Evolutionary conservation across 441 rosid genomes (phyloP), one percentile per base, ranked within the genome.

Genomic region (Brassica hybrid): DNA sequence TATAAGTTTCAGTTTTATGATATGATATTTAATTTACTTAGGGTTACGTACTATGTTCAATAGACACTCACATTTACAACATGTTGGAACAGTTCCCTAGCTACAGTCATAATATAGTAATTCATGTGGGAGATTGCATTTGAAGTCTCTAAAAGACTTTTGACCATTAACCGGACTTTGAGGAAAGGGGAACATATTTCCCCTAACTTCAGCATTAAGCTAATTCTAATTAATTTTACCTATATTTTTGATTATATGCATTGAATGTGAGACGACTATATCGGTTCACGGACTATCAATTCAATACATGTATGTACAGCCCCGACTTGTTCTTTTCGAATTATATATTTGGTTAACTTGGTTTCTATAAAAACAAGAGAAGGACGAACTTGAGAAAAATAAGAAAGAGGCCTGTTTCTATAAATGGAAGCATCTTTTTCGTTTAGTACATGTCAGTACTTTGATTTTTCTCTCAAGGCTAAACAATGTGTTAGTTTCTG

Each of bases 131-230:
- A 69, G 71, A 74, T 69, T 65, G 27, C 62, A 64, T 79, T 75
- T 79, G 82, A 79, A 65, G 74, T 73, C 18, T 73, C 70, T 36
- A 50, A 50, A 61, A 52, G 60, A 71, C 60, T 59, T 79, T 80
- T 70, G 76, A 80, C 82, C 38, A 68, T 54, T 45, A 34, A 58
- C 83, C 83, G 69, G 76, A 80, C 79, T 75, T 80, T 60, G 72
- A 75, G 76, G 82, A 63, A 50, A 79, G 23, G 77, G 82, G 75
- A 63, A 79, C 82, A 79, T 27, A 74, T 18, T 74, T 74, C 16
- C 82, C 82, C 78, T 79, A 74, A 74, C 82, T 79, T 79, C 56
- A 79, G 82, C 75, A 63, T 74, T 69, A 79, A 79, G 71, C 72
- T 62, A 62, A 62, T 62, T 73, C 52, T 73, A 73, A 52, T 27